Conservation (phyloP, 768 basidiomycete genomes). For the Mycena latifolia region DNA sequence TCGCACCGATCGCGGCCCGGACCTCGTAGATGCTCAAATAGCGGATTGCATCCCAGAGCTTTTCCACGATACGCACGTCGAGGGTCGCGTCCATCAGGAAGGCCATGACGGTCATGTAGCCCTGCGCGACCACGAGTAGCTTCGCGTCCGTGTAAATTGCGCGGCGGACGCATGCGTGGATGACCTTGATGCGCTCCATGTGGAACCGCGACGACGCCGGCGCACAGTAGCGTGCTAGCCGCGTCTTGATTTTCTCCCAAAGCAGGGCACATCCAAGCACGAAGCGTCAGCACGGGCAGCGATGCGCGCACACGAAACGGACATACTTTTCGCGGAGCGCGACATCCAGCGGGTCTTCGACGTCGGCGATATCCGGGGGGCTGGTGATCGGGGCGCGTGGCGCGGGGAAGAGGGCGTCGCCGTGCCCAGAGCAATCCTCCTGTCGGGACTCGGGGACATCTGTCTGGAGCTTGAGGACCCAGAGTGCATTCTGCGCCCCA, state of each 20-base stretch:
- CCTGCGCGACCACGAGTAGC: slow-evolving; percentile 51
- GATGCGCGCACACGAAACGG: not conserved
- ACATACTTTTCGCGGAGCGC: slow-evolving; percentile 50
- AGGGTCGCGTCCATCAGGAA: slow-evolving; percentile 46
- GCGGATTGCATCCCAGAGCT: slow-evolving; percentile 49
- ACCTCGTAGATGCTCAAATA: slow-evolving; percentile 45
- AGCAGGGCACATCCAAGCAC: slow-evolving; percentile 45
- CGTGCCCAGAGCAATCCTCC: slow-evolving; percentile 33
- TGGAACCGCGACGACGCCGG: slow-evolving; percentile 46
- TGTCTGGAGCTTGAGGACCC: slow-evolving; percentile 48
- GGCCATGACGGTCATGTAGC: slow-evolving; percentile 44
- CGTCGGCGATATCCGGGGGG: slow-evolving; percentile 37
- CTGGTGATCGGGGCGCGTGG: slow-evolving; percentile 7
- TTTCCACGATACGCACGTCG: slow-evolving; percentile 47
- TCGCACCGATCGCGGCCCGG: slow-evolving; percentile 38
- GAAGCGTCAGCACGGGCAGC: not conserved
- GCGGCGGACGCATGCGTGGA: slow-evolving; percentile 52
- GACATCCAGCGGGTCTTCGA: slow-evolving; percentile 41
- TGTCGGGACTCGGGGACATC: slow-evolving; percentile 17
- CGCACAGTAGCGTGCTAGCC: slow-evolving; percentile 50
- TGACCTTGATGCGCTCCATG: slow-evolving; percentile 48
- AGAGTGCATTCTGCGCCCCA: slow-evolving; percentile 47
- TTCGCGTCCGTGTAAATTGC: slow-evolving; percentile 52
- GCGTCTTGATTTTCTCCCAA: slow-evolving; percentile 48
- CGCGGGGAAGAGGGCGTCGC: slow-evolving; percentile 22